Conservation (phyloP, 2,329 filamentous ascomycete genomes). For the Cordyceps tenuipes region DNA sequence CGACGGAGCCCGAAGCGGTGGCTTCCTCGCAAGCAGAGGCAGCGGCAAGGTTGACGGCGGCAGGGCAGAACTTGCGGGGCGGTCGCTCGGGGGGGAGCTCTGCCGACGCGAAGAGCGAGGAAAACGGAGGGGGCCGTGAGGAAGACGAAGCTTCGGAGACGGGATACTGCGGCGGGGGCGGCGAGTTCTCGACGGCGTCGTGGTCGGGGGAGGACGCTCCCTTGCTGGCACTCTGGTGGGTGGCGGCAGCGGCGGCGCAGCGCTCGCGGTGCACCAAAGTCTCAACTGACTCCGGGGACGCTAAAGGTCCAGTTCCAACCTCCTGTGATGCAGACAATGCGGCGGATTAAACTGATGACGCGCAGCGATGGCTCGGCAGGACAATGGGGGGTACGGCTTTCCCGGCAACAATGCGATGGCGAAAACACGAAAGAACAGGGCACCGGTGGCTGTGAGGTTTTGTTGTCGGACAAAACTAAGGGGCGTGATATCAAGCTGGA, state of each 20-base stretch:
- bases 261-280: slow-evolving; percentile 19
- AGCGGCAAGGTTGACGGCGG: not conserved
- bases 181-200: slow-evolving; percentile 33
- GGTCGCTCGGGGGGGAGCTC: slow-evolving; percentile 28
- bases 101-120: slow-evolving; percentile 45
- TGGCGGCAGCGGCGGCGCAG: not conserved
- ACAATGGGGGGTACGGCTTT: not conserved
- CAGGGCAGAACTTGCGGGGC: slow-evolving; percentile 22
- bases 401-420: not conserved
- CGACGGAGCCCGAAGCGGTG: slow-evolving; percentile 29
- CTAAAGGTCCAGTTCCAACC: slow-evolving; percentile 26
- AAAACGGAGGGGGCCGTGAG: slow-evolving; percentile 50
- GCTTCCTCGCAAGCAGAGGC: slow-evolving; percentile 18
- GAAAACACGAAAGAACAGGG: not conserved
- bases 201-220: slow-evolving; percentile 16
- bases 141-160: slow-evolving; percentile 44
- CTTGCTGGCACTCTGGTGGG: slow-evolving; percentile 17
- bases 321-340: slow-evolving; percentile 30
- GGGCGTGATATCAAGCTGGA: not conserved
- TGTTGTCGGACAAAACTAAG: not conserved
- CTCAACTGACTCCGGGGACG: slow-evolving; percentile 28
- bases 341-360: slow-evolving; percentile 22
- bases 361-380: not conserved
- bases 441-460: not conserved
- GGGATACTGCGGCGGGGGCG: slow-evolving; percentile 50